These are phyloP conservation scores for Glarea lozoyensis DNA, from an alignment of 495 filamentous ascomycete species.

Conservation along the genomic window DNA sequence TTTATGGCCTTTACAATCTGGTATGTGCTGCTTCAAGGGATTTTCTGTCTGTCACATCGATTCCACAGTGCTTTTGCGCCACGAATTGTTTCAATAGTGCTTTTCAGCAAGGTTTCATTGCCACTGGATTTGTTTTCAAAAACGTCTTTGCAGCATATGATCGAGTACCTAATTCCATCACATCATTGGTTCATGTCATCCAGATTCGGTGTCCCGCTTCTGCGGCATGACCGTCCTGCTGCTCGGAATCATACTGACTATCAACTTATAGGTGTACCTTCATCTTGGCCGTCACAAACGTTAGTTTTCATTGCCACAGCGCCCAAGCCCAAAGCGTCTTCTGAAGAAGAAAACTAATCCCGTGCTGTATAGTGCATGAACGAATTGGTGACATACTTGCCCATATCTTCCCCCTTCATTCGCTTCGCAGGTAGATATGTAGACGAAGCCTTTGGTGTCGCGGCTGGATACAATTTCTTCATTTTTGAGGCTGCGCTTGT, in stretches of 20 bases:
- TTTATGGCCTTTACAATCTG: constrained; percentile 71
- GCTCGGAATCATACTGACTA: too few relatives aligned
- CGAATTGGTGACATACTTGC: constrained; percentile 77
- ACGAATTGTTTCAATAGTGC: too few relatives aligned
- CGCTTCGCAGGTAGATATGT: constrained; percentile 75
- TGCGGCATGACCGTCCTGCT: too few relatives aligned
- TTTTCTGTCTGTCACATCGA: too few relatives aligned
- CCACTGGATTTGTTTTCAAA: too few relatives aligned
- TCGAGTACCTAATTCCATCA: too few relatives aligned
- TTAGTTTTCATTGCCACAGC: constrained; percentile 20
- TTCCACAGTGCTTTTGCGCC: too few relatives aligned
- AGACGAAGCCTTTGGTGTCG: constrained; percentile 61
- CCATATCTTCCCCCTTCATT: constrained; percentile 75
- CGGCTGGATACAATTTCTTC: constrained; percentile 70
- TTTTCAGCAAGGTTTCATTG: too few relatives aligned
- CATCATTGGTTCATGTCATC: too few relatives aligned
- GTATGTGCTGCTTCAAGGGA: too few relatives aligned
- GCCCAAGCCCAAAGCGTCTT: constrained; percentile 19
- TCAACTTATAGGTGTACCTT: constrained; percentile 46
- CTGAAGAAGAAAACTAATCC: neutral
- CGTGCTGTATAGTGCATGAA: constrained; percentile 39
- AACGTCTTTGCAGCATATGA: too few relatives aligned
- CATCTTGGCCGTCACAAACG: constrained; percentile 59
- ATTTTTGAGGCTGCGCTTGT: constrained; percentile 58
- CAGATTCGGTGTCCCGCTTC: too few relatives aligned